Base-by-base conservation (phyloP, 208 protist species). In the Zelonia costaricensis region DNA sequence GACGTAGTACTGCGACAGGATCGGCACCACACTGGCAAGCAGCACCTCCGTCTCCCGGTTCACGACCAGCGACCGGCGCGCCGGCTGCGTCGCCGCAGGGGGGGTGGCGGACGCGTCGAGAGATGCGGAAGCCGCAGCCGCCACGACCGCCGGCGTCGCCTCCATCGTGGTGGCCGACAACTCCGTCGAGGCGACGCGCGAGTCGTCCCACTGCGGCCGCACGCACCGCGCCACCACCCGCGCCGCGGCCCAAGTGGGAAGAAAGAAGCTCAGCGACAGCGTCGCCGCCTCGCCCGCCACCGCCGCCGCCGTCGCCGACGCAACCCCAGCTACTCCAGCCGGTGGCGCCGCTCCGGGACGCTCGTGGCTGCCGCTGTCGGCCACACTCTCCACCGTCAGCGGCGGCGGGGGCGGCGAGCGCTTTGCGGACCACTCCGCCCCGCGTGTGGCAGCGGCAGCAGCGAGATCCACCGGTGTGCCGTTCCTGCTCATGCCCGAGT, bases 1-100 rank as follows among this genome's bases (percentile, higher is more conserved):
- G 28, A 51, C 27, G 36, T 78, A 78, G 45, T 66, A 71, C 55
- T 73, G 72, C 0, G 59, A 68, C 0, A 78, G 47, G 8, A 78
- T 40, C 9, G 72, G 72, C 13, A 78, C 10, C 3, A 78, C 39
- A 30, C 54, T 61, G 20, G 40, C 59, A 31, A 78, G 33, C 8
- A 69, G 15, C 13, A 49, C 33, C 12, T 48, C 54, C 12, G 58
- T 33, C 25, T 77, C 57, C 59, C 46, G 35, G 39, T 18, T 47
- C 13, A 47, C 62, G 3, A 18, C 16, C 4, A 58, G 27, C 30
- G 45, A 5, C n/a, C n/a, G n/a, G n/a, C n/a, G n/a, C n/a, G 23
- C 23, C 22, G 18, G 5, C 20, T 9, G 48, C 15, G 27, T 39
- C 48, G 48, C 0, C 48, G 7, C 16, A 0, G 18, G 46, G 12